These are phyloP conservation scores for Beta vulgaris DNA, from an alignment of 148 eudicot species.

Conservation along the genomic window DNA sequence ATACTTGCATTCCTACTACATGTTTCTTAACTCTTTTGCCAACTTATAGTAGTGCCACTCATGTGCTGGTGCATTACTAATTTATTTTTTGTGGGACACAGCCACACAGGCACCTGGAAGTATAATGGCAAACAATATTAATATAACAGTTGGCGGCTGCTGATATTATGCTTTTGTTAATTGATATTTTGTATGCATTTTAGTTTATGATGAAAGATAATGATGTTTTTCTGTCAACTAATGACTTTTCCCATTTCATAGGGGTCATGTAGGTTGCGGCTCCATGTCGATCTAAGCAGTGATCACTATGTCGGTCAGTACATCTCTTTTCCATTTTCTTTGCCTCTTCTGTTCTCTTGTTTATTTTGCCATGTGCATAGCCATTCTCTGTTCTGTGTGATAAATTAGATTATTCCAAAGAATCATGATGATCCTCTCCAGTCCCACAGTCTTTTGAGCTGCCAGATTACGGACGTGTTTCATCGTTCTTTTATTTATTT, in stretches of 20 bases:
- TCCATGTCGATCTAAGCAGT: constrained; percentile 27
- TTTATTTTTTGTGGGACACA: constrained; percentile 32
- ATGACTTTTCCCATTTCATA: constrained; percentile 26
- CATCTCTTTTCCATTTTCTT: background rate
- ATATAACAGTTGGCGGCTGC: constrained; percentile 12
- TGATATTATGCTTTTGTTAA: constrained; percentile 11
- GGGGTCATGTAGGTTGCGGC: constrained; percentile 36
- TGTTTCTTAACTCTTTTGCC: constrained; percentile 13
- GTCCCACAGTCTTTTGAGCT: background rate
- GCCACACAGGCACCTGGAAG: constrained; percentile 25
- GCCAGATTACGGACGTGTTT: background rate
- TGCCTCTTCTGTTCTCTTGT: background rate
- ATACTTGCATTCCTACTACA: constrained; percentile 4
- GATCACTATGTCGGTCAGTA: constrained; percentile 18
- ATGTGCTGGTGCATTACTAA: constrained; percentile 26
- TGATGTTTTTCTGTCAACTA: constrained; percentile 14
- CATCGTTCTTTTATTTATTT: background rate
- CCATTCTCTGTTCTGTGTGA: constrained; percentile 12
- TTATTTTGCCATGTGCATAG: constrained; percentile 18
- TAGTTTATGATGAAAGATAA: constrained; percentile 14
- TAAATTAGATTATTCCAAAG: background rate
- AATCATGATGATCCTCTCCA: background rate
- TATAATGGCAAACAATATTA: constrained; percentile 18
- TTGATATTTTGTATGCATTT: background rate
- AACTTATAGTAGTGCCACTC: constrained; percentile 24